A percentile compares a stretch with the other conserved stretches of the same genome.
Evolutionary conservation across 192 early-diverging fungal species (phyloP).

Genomic region (Umbelopsis vinacea): DNA sequence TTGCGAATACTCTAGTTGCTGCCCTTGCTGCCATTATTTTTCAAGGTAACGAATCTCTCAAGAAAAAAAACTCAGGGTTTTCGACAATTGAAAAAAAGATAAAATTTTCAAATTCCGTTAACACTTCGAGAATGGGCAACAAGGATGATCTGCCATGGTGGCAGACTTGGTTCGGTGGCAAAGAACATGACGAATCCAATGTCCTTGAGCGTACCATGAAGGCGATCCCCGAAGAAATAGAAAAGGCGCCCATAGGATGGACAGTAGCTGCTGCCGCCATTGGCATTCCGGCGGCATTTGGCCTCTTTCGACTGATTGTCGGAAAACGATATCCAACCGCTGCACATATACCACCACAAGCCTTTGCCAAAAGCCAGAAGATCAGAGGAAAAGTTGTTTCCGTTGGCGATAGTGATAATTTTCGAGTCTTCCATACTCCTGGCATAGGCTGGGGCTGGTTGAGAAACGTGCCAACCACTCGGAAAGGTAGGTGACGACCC

Average conservation of each 20-base stretch:
- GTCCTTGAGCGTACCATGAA: neutral
- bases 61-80: neutral
- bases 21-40: constrained; percentile 18
- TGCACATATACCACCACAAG: constrained; percentile 51
- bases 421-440: constrained; percentile 59
- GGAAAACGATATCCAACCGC: constrained; percentile 50
- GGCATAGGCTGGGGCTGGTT: constrained; percentile 53
- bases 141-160: constrained; percentile 18
- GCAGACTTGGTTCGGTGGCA: neutral
- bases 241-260: constrained; percentile 6
- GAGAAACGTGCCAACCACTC: constrained; percentile 40
- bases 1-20: neutral
- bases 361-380: constrained; percentile 34
- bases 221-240: constrained; percentile 7
- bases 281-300: constrained; percentile 27
- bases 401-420: constrained; percentile 62
- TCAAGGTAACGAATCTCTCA: neutral
- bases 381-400: constrained; percentile 51
- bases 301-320: constrained; percentile 34
- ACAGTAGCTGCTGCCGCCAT: constrained; percentile 33
- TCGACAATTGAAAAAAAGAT: neutral
- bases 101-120: constrained; percentile 7
- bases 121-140: constrained; percentile 4
- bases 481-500: constrained; percentile 36
- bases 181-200: neutral